Conservation (phyloP, 1,139 yeast genomes). For the Kodamaea sp. region DNA sequence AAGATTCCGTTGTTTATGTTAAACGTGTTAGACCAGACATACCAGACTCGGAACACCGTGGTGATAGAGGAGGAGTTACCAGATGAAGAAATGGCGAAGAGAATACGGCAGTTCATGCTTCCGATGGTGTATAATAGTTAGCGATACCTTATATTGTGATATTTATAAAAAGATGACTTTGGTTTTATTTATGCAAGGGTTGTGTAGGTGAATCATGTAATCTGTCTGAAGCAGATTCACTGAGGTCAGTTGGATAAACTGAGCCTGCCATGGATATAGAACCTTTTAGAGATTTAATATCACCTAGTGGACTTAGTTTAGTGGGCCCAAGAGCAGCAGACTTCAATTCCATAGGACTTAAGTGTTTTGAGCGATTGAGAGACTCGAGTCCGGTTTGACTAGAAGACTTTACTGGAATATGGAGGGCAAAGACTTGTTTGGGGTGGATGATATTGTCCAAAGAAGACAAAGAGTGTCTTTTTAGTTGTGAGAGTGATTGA, state of each 20-base stretch:
- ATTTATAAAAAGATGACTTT: too few species aligned
- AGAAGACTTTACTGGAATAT: constrained; percentile 5
- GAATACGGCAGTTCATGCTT: constrained; percentile 38
- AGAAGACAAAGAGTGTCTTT: constrained; percentile 12
- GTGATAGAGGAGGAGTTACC: constrained; percentile 23
- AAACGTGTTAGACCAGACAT: constrained; percentile 38
- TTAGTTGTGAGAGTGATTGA: too few species aligned
- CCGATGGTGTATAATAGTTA: constrained; percentile 34
- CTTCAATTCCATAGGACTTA: constrained; percentile 3
- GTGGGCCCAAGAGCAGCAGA: constrained; percentile 3
- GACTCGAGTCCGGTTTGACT: constrained; percentile 12
- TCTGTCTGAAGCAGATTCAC: constrained; percentile 5
- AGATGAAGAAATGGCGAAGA: constrained; percentile 36
- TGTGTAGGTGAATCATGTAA: too few species aligned
- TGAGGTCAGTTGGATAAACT: constrained; percentile 7
- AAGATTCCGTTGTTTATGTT: constrained; percentile 42
- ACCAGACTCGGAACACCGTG: constrained; percentile 24
- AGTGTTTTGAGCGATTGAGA: constrained; percentile 1
- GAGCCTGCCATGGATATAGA: constrained; percentile 18
- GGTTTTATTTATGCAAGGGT: too few species aligned
- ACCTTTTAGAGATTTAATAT: constrained; percentile 29
- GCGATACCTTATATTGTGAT: too few species aligned
- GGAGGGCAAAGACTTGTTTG: constrained; percentile 1
- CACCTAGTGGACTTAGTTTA: constrained; percentile 12
- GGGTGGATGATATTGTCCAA: constrained; percentile 6